Conservation (phyloP, 306 rosid genomes). For the Lupinus albus region DNA sequence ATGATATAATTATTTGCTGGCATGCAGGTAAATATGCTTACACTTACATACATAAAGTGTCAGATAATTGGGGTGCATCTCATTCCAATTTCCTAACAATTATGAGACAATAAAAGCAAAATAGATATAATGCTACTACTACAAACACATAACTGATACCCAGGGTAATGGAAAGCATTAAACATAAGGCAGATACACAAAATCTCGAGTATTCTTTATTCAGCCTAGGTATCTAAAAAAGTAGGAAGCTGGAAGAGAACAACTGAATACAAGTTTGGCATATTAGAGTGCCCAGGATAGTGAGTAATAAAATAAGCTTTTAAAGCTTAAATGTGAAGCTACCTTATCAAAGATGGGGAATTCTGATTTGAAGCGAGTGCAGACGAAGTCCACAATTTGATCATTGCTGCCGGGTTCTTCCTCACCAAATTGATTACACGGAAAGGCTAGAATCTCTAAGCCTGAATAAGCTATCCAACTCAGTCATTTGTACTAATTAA, state of each 20-base stretch:
- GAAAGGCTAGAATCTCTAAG: constrained; percentile 82
- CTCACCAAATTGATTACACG: constrained; percentile 83
- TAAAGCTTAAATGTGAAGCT: constrained; percentile 4
- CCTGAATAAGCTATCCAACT: constrained; percentile 48
- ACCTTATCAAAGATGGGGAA: constrained; percentile 90
- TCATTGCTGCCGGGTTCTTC: constrained; percentile 88
- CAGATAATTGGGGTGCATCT: neutral
- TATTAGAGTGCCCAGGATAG: neutral
- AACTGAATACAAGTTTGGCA: neutral
- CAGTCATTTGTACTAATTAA: constrained; percentile 15
- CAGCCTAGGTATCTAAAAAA: neutral
- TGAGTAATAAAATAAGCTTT: neutral
- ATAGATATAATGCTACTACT: neutral
- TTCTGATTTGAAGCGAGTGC: constrained; percentile 84
- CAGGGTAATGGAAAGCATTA: constrained; percentile 3
- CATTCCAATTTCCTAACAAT: neutral
- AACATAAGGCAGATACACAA: constrained; percentile 19
- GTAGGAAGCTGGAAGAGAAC: constrained; percentile 15
- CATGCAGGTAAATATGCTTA: no score
- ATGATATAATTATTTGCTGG: no score
- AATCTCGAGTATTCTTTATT: constrained; percentile 4
- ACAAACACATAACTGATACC: constrained; percentile 6
- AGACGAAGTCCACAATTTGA: constrained; percentile 75
- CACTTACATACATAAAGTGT: neutral
- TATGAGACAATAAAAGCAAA: constrained; percentile 11